Percentiles rank a stretch among this genome's conserved stretches.
phyloP scores from a whole-genome alignment of 1,284 basidiomycete genomes.

The Amylostereum chailletii region DNA sequence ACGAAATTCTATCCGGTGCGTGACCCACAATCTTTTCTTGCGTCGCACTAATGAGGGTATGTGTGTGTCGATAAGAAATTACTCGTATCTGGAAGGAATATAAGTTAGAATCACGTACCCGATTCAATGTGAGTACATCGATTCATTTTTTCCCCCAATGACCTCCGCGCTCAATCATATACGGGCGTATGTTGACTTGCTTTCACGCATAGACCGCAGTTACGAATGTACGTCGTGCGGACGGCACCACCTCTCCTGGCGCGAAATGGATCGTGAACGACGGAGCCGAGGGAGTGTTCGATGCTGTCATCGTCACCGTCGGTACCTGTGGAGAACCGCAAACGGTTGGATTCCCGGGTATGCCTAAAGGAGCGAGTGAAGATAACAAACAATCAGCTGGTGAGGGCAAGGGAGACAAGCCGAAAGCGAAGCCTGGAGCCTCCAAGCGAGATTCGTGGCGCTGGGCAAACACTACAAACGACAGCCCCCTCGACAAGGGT shows the following conservation, averaged over 20 bases:
- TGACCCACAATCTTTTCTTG: not conserved
- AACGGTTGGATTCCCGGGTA: constrained; percentile 38
- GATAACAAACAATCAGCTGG: constrained; percentile 6
- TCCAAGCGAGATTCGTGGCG: constrained; percentile 9
- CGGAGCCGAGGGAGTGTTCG: constrained; percentile 39
- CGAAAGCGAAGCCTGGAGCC: not conserved
- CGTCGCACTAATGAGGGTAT: not conserved
- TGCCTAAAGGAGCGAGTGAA: constrained; percentile 23
- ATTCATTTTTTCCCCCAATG: not conserved
- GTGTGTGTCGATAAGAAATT: constrained; percentile 29
- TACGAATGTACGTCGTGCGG: constrained; percentile 25
- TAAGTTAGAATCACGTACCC: constrained; percentile 39
- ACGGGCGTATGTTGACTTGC: not conserved
- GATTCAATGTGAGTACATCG: constrained; percentile 29
- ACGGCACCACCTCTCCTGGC: constrained; percentile 4
- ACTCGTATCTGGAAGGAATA: constrained; percentile 46
- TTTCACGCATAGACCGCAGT: constrained; percentile 22
- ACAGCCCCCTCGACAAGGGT: not conserved
- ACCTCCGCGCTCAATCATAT: not conserved
- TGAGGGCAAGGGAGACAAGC: not conserved
- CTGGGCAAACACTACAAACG: constrained; percentile 7
- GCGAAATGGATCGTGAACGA: constrained; percentile 44
- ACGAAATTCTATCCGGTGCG: constrained; percentile 46
- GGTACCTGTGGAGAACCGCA: constrained; percentile 52
- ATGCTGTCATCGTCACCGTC: constrained; percentile 47